phyloP scores from a whole-genome alignment of 257 asterid species.

The Nyctanthes arbortristis region DNA sequence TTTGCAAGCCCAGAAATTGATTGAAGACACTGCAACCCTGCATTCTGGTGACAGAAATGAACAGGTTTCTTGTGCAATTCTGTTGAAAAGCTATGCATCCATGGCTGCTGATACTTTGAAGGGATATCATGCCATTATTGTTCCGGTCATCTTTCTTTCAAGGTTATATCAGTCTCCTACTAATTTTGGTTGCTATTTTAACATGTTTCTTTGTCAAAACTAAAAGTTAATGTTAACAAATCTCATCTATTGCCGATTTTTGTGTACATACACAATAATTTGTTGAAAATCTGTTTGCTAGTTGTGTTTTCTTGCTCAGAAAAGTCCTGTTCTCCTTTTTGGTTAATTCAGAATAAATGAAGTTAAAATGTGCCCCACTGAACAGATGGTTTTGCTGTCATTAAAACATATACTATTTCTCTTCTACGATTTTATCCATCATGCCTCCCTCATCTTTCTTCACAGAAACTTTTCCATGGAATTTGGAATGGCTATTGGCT shows the following conservation, averaged over 20 bases:
- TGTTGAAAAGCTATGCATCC: conserved; percentile 85
- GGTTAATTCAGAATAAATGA: neutral
- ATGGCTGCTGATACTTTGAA: conserved; percentile 79
- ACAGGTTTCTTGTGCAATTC: conserved; percentile 86
- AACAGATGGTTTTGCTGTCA: neutral
- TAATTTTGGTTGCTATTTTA: neutral
- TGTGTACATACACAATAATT: too few relatives aligned
- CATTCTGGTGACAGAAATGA: conserved; percentile 86
- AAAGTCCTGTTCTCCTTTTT: neutral
- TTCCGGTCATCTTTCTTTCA: conserved; percentile 88
- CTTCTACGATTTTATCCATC: neutral
- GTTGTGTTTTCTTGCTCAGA: neutral
- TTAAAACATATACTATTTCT: neutral
- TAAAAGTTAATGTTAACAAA: conserved; percentile 12
- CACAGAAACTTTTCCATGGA: neutral
- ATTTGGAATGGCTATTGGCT: neutral
- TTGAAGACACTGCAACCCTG: conserved; percentile 80
- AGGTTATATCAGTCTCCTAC: conserved; percentile 50
- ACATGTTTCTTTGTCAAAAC: conserved; percentile 3
- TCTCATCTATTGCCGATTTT: conserved; percentile 2
- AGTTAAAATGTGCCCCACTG: conserved; percentile 10
- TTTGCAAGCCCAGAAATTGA: conserved; percentile 83
- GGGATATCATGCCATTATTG: conserved; percentile 72
- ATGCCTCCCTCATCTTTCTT: neutral
- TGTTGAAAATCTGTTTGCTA: too few relatives aligned